Evolutionary conservation across 2,329 filamentous ascomycete species (phyloP), one percentile per base, ranked within the genome.

Genomic region (Drechslerella stenobrocha): DNA sequence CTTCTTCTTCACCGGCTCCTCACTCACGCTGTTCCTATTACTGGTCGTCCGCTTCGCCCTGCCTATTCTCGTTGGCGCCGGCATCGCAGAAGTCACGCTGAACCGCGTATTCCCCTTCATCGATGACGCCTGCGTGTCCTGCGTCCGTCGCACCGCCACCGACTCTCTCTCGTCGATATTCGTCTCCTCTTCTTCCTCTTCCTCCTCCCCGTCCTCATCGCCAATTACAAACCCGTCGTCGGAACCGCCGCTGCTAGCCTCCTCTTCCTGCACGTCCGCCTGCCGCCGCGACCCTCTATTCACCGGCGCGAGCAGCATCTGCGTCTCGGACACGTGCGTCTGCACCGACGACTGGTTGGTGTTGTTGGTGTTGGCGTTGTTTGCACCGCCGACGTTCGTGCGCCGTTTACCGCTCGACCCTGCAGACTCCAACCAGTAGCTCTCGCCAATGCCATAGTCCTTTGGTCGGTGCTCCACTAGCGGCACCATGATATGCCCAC

Each of bases 391-490:
- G 53, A 48, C 53, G 48, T 23, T 37, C 45, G 15, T 53, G 52
- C 1, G 32, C 42, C 34, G 51, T 45, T n/a, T n/a, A n/a, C n/a
- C n/a, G n/a, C n/a, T n/a, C 5, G 63, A 67, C 11, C 37, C 45
- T 24, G n/a, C n/a, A n/a, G n/a, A n/a, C n/a, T 53, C 30, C 42
- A 59, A 8, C 28, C 47, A 66, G 51, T 58, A 64, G 9, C 45
- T 45, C 52, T 85, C 82, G 1, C 82, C 82, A 40, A 84, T 79
- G 1, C 83, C 83, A 71, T 81, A 82, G 18, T 81, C 80, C 66
- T 81, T 83, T 63, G 79, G 80, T 56, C 80, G 80, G 1, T 82
- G 81, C 73, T 86, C 84, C 71, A 87, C 83, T 1, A 89, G 76
- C 0, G 80, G 78, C 9, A 89, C 84, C 52, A 89, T 84, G 37